These are phyloP conservation scores for Vitis rupestris DNA, from an alignment of 164 flowering plant species.

Conservation along the genomic window DNA sequence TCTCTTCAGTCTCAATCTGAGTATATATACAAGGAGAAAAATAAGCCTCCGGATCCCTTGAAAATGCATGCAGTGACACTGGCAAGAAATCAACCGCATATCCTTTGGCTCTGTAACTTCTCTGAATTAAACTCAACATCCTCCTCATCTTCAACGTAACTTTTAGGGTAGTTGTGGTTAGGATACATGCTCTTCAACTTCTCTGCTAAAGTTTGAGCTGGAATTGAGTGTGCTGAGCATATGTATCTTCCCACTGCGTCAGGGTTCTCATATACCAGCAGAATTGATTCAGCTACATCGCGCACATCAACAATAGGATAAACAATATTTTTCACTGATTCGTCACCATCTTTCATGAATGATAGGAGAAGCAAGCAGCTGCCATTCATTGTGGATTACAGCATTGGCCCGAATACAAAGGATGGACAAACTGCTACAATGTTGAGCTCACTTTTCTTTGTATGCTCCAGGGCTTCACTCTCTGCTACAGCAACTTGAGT, in stretches of 20 bases:
- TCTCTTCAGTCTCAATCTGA: too few relatives aligned
- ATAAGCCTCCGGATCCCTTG: too few relatives aligned
- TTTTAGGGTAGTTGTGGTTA: slow-evolving; percentile 22
- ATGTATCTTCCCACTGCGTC: slow-evolving; percentile 36
- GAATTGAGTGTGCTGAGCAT: slow-evolving; percentile 14
- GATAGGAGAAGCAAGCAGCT: slow-evolving; percentile 10
- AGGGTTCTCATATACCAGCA: slow-evolving; percentile 28
- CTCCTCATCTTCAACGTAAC: too few relatives aligned
- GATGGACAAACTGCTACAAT: slow-evolving; percentile 18
- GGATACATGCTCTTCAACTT: slow-evolving; percentile 34
- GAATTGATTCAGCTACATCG: slow-evolving; percentile 29
- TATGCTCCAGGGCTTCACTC: slow-evolving; percentile 10
- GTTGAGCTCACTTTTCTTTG: slow-evolving; percentile 10
- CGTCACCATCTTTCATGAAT: slow-evolving; percentile 11
- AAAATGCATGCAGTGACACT: too few relatives aligned
- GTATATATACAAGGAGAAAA: too few relatives aligned
- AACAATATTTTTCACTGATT: slow-evolving; percentile 17
- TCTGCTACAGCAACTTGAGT: too few relatives aligned
- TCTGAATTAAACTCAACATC: too few relatives aligned
- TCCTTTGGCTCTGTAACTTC: too few relatives aligned
- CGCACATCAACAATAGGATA: slow-evolving; percentile 36
- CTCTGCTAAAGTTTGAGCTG: slow-evolving; percentile 12
- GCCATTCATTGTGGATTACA: slow-evolving; percentile 18
- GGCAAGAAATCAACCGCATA: too few relatives aligned
- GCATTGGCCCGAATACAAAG: slow-evolving; percentile 16